These are phyloP conservation scores for Stachybotrys chlorohalonatus DNA, from an alignment of 2,329 filamentous ascomycete genomes.

Conservation along the genomic window DNA sequence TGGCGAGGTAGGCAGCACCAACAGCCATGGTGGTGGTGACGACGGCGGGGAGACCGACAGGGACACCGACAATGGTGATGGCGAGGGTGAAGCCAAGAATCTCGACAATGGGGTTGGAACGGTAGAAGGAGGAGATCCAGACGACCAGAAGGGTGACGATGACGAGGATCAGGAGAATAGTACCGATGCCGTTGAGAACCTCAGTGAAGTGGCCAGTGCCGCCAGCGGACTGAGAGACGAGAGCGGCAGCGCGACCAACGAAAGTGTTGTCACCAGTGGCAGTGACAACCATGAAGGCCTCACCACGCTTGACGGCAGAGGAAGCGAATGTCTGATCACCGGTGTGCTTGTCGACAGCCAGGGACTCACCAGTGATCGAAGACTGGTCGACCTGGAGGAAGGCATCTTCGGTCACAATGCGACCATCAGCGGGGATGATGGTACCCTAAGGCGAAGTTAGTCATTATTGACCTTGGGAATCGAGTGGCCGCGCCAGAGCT, in stretches of 20 bases:
- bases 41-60: slow-evolving; percentile 86
- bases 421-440: slow-evolving; percentile 83
- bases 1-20: slow-evolving; percentile 81
- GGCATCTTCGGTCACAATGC: slow-evolving; percentile 72
- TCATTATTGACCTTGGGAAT: slow-evolving; percentile 8
- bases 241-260: slow-evolving; percentile 78
- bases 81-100: slow-evolving; percentile 81
- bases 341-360: slow-evolving; percentile 82
- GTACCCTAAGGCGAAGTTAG: slow-evolving; percentile 46
- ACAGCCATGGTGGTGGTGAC: slow-evolving; percentile 94
- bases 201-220: slow-evolving; percentile 84
- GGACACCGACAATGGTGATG: slow-evolving; percentile 86
- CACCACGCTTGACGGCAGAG: slow-evolving; percentile 83
- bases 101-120: slow-evolving; percentile 67
- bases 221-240: slow-evolving; percentile 67
- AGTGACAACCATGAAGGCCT: slow-evolving; percentile 74
- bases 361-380: slow-evolving; percentile 83
- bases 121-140: slow-evolving; percentile 83
- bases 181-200: slow-evolving; percentile 81
- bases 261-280: slow-evolving; percentile 85
- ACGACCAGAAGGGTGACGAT: slow-evolving; percentile 72
- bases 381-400: slow-evolving; percentile 90
- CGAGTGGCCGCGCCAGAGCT: background rate
- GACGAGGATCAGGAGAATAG: slow-evolving; percentile 69
- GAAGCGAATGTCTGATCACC: slow-evolving; percentile 77